phyloP scores from a whole-genome alignment of 2,329 filamentous ascomycete genomes.

The Trichoderma lentiforme region DNA sequence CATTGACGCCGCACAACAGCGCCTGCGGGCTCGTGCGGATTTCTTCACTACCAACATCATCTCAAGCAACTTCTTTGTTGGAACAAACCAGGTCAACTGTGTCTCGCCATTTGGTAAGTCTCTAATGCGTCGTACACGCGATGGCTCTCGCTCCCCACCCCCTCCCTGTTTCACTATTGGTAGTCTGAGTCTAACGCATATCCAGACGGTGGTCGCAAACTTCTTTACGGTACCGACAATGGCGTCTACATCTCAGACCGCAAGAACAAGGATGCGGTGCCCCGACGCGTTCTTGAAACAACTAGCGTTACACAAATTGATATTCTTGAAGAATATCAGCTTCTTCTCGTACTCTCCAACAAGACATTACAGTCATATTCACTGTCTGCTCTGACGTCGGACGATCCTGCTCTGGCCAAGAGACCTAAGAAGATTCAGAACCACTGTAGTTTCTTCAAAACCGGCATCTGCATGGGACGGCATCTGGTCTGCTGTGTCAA shows the following conservation, averaged over 20 bases:
- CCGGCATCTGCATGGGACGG: conserved; percentile 88
- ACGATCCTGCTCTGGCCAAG: conserved; percentile 76
- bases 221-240: conserved; percentile 91
- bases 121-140: not conserved
- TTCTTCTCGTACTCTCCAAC: conserved; percentile 87
- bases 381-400: conserved; percentile 78
- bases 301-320: conserved; percentile 91
- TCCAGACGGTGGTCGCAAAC: conserved; percentile 85
- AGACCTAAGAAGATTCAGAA: conserved; percentile 94
- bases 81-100: conserved; percentile 84
- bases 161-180: not conserved
- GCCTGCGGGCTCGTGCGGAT: conserved; percentile 79
- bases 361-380: conserved; percentile 91
- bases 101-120: conserved; percentile 81
- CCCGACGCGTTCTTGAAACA: conserved; percentile 80
- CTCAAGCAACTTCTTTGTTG: conserved; percentile 58
- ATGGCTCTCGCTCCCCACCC: not conserved
- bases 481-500: conserved; percentile 97
- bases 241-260: conserved; percentile 92
- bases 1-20: conserved; percentile 86
- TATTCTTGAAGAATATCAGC: conserved; percentile 89
- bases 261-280: conserved; percentile 77
- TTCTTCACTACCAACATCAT: conserved; percentile 77
- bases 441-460: conserved; percentile 98
- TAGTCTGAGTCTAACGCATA: not conserved